Percentiles rank a stretch among this genome's conserved stretches.
Conservation (phyloP, 2,329 filamentous ascomycete genomes). For the Ophiostoma ulmi region DNA sequence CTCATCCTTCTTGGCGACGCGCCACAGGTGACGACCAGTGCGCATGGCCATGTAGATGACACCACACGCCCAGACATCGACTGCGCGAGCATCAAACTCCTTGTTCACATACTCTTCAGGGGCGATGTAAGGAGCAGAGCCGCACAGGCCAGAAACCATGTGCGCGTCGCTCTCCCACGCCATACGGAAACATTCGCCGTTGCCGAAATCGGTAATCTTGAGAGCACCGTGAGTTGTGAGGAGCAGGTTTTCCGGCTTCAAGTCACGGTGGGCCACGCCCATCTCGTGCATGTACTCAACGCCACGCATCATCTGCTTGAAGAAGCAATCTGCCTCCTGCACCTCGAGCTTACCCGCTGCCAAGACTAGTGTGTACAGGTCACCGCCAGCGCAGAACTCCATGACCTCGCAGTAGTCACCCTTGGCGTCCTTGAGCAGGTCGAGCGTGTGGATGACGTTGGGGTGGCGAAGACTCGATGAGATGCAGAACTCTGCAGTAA, state of each 20-base stretch:
- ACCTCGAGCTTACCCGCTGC: constrained; percentile 89
- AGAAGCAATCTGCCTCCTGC: constrained; percentile 91
- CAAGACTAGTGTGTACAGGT: constrained; percentile 89
- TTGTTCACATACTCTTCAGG: constrained; percentile 93
- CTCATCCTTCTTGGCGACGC: constrained; percentile 92
- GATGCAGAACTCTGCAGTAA: constrained; percentile 97
- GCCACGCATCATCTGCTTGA: constrained; percentile 98
- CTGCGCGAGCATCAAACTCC: constrained; percentile 95
- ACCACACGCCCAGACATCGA: constrained; percentile 96
- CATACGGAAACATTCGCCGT: constrained; percentile 99
- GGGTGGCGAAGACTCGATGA: constrained; percentile 94
- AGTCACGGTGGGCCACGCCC: constrained; percentile 93
- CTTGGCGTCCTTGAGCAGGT: constrained; percentile 91
- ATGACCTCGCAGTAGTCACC: constrained; percentile 98
- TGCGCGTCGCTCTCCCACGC: constrained; percentile 98
- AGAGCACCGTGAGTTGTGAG: constrained; percentile 86
- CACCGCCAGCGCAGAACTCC: constrained; percentile 96
- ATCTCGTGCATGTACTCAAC: constrained; percentile 99
- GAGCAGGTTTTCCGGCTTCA: constrained; percentile 95
- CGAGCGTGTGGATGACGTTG: constrained; percentile 96
- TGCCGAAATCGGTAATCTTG: constrained; percentile 98
- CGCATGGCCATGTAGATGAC: constrained; percentile 99
- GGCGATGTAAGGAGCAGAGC: constrained; percentile 93
- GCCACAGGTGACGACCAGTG: constrained; percentile 91
- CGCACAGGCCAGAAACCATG: constrained; percentile 95